Evolutionary conservation across 1,284 basidiomycete genomes (phyloP), one percentile per base, ranked within the genome.

Genomic region (Sphagnurus paluster): DNA sequence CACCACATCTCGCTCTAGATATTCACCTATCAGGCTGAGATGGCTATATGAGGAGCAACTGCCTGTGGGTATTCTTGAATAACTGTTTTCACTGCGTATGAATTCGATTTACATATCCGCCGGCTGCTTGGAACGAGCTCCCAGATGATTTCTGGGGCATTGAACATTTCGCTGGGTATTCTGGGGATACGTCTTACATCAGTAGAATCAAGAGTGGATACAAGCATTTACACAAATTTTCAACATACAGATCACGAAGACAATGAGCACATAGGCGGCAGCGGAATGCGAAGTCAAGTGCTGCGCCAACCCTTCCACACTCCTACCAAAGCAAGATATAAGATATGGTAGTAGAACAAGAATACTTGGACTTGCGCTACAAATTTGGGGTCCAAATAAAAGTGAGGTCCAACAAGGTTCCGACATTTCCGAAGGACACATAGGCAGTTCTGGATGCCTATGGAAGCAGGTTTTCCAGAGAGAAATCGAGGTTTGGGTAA

Each of bases 361-460:
- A n/a, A 40, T 10, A 7, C 5, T 20, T n/a, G 5, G 14, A 52
- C 43, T 5, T 10, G 53, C 56, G 35, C 52, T 51, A 29, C 56
- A 57, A 16, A 40, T 46, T 34, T 13, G 37, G 5, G 56, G 51
- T 6, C 52, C 49, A 20, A 56, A 57, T 11, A 57, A 33, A 5
- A 54, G 33, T n/a, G 42, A 39, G 2, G 48, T 25, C 54, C 54
- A 57, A 24, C 43, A 20, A 14, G 52, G 54, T 26, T 48, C 47
- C 19, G 54, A 53, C 16, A 56, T 13, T 35, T 49, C 50, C 5
- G 25, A 3, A 29, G 54, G 54, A 36, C 46, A 56, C 2, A 8
- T 16, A 4, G 49, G 56, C 13, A 56, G 33, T 1, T 44, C 40
- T 21, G 49, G 55, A 36, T 55, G 35, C 3, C 48, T 17, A 4